Percentiles rank a stretch among this genome's conserved stretches.
phyloP scores from a whole-genome alignment of 2,329 filamentous ascomycete species.

The Diplodia corticola region DNA sequence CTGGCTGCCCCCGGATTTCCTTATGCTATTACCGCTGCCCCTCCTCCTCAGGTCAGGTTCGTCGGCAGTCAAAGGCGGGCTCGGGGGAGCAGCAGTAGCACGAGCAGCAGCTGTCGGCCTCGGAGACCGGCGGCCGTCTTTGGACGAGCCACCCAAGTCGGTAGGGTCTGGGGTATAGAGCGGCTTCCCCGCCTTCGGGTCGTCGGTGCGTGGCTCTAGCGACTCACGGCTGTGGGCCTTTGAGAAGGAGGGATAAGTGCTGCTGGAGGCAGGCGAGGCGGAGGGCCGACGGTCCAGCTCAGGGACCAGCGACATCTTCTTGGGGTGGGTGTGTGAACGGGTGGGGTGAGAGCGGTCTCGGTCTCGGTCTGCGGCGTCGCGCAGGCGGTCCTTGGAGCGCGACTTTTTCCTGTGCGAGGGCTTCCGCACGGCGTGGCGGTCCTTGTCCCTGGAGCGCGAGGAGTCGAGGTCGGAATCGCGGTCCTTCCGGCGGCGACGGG shows the following conservation, averaged over 20 bases:
- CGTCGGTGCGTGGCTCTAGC: constrained; percentile 59
- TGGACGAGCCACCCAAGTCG: constrained; percentile 39
- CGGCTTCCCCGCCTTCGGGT: constrained; percentile 31
- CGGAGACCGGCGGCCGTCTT: constrained; percentile 30
- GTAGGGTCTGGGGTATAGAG: constrained; percentile 45
- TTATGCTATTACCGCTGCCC: constrained; percentile 47
- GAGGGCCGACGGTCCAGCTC: constrained; percentile 48
- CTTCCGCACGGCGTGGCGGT: constrained; percentile 32
- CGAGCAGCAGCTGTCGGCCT: constrained; percentile 28
- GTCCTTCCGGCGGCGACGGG: constrained; percentile 42
- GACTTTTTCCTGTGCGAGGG: constrained; percentile 30
- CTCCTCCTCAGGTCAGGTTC: constrained; percentile 48
- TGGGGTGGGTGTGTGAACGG: constrained; percentile 9
- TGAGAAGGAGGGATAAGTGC: constrained; percentile 78
- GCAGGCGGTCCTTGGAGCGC: constrained; percentile 30
- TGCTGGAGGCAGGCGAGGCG: constrained; percentile 39
- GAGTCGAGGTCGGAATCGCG: constrained; percentile 32
- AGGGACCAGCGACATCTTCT: constrained; percentile 45
- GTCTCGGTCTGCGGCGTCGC: constrained; percentile 24
- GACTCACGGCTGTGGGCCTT: constrained; percentile 91
- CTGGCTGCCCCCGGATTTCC: constrained; percentile 40
- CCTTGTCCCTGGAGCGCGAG: constrained; percentile 30
- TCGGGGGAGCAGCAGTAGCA: constrained; percentile 45
- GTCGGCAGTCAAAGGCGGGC: constrained; percentile 48
- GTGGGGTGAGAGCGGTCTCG: constrained; percentile 13